A percentile compares a stretch with the other conserved stretches of the same genome.
Evolutionary conservation across 169 alveolate genomes (phyloP).

Genomic region (Hammondia hammondi): DNA sequence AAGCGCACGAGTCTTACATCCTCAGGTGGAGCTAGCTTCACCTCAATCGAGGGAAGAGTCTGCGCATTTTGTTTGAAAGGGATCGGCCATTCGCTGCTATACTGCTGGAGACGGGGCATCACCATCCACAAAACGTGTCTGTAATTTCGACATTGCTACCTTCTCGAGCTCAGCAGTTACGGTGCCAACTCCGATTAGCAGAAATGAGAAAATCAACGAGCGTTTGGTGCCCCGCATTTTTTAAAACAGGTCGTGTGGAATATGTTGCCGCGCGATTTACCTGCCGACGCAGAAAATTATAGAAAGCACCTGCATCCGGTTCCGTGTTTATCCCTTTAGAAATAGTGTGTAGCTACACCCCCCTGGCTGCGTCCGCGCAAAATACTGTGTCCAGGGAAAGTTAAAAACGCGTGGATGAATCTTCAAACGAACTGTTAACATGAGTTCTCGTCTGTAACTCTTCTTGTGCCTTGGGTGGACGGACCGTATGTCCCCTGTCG

Average conservation of each 20-base stretch:
- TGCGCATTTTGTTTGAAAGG: slow-evolving; percentile 67
- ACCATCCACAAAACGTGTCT: background rate
- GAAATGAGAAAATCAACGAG: background rate
- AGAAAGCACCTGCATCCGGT: background rate
- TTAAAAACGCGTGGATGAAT: background rate
- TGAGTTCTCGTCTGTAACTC: background rate
- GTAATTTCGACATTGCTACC: background rate
- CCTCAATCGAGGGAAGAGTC: slow-evolving; percentile 73
- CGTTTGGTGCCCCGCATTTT: background rate
- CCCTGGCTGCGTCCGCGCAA: background rate
- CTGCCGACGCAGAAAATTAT: background rate
- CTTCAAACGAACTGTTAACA: background rate
- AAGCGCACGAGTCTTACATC: slow-evolving; percentile 38
- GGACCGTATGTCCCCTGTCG: no score
- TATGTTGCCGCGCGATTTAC: background rate
- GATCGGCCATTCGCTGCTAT: slow-evolving; percentile 59
- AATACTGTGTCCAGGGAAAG: background rate
- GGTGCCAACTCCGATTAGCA: background rate
- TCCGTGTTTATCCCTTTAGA: background rate
- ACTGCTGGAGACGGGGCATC: background rate
- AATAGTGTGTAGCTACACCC: background rate
- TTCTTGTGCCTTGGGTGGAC: background rate
- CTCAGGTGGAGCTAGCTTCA: slow-evolving; percentile 70
- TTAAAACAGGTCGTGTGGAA: background rate
- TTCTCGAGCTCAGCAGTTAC: background rate